A percentile compares a stretch with the other conserved stretches of the same genome.
These are phyloP conservation scores for Flagelloscypha sp. DNA, from an alignment of 768 basidiomycete species.

Conservation along the genomic window DNA sequence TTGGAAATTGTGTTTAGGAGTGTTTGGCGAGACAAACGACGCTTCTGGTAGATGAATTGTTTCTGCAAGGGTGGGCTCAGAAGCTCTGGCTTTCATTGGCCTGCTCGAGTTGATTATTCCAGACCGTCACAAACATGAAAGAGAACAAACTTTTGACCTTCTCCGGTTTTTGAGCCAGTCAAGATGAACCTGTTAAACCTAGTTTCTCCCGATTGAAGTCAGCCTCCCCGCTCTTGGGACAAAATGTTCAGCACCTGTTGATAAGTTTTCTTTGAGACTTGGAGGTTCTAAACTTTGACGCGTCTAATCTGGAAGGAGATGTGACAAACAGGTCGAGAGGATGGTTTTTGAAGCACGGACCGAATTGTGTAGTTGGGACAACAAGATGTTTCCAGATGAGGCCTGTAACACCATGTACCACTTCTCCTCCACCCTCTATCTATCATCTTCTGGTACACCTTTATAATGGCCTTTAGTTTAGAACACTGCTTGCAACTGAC, in stretches of 20 bases:
- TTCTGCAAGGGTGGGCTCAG: no score
- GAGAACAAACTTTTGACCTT: no score
- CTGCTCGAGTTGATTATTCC: background rate
- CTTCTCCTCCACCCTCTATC: conserved; percentile 82
- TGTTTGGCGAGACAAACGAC: background rate
- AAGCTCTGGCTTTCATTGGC: background rate
- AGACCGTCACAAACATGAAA: background rate
- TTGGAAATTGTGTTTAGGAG: conserved; percentile 27
- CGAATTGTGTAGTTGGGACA: conserved; percentile 95
- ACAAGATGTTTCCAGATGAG: conserved; percentile 72
- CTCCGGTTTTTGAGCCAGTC: no score
- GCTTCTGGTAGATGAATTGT: no score
- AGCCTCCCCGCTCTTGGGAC: no score
- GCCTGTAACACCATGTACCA: conserved; percentile 81
- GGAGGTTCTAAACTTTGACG: conserved; percentile 54
- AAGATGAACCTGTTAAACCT: no score
- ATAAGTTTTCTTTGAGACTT: conserved; percentile 69
- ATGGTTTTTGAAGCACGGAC: conserved; percentile 28
- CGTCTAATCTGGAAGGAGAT: conserved; percentile 49
- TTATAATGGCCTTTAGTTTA: conserved; percentile 3
- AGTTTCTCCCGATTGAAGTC: no score
- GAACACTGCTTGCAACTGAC: background rate
- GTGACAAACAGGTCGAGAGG: background rate
- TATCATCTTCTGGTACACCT: conserved; percentile 80
- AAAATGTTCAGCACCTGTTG: no score